Evolutionary conservation across 2,329 filamentous ascomycete genomes (phyloP).

Genomic region (Talaromyces marneffei): DNA sequence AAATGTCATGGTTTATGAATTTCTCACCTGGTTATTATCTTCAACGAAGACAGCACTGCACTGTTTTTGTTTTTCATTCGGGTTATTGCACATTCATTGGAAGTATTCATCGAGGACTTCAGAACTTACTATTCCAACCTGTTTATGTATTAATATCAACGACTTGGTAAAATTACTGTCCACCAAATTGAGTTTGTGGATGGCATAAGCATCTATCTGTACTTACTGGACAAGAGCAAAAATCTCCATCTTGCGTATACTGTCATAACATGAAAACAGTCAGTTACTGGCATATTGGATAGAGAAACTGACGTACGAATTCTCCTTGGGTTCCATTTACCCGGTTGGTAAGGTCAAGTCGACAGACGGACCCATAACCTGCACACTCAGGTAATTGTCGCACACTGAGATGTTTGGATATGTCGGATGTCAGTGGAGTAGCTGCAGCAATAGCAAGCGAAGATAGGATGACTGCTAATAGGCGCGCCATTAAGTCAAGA

Average conservation of each 20-base stretch:
- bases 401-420: not conserved
- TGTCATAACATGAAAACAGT: not conserved
- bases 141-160: not conserved
- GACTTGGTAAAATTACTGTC: not conserved
- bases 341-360: not conserved
- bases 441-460: not conserved
- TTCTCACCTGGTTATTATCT: not conserved
- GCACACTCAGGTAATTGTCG: not conserved
- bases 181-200: not conserved
- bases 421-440: not conserved
- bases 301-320: not conserved
- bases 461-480: not conserved
- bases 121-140: not conserved
- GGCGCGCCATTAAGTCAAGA: not conserved
- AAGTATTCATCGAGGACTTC: not conserved
- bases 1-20: not conserved
- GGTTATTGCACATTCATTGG: not conserved
- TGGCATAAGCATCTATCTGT: not conserved
- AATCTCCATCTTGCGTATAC: conserved; percentile 3
- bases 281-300: not conserved
- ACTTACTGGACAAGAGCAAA: not conserved
- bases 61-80: not conserved
- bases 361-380: conserved; percentile 1
- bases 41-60: not conserved
- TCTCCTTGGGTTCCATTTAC: not conserved